Evolutionary conservation across 1,139 yeast genomes (phyloP).

Genomic region (Saccharomyces hybrid): DNA sequence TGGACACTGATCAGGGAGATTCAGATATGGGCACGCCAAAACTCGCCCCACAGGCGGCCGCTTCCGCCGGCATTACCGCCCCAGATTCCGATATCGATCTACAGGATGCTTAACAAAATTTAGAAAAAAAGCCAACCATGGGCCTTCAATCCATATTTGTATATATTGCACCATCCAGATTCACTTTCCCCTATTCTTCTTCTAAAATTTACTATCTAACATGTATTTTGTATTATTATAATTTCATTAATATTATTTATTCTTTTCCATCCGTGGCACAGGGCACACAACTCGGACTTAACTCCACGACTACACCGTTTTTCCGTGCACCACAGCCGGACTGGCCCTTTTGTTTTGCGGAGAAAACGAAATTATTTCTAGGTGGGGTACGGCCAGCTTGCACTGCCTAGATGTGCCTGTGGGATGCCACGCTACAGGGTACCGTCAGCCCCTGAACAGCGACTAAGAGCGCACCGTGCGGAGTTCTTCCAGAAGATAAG

Average conservation of each 20-base stretch:
- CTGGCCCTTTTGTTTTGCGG: not conserved
- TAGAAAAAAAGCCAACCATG: not conserved
- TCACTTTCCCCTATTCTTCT: not conserved
- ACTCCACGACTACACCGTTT: not conserved
- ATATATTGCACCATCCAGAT: not conserved
- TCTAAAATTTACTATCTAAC: not conserved
- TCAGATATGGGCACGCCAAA: not conserved
- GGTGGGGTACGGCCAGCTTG: not conserved
- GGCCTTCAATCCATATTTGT: too few relatives aligned
- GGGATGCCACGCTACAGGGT: not conserved
- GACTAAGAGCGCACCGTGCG: not conserved
- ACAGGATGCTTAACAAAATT: not conserved
- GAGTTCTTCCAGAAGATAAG: not conserved
- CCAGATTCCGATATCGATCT: not conserved
- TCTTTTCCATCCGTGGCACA: not conserved
- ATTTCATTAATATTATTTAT: not conserved
- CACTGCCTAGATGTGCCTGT: not conserved
- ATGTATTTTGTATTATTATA: not conserved
- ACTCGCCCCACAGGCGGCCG: not conserved
- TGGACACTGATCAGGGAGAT: constrained; percentile 12
- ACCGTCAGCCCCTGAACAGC: not conserved
- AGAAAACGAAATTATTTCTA: not conserved
- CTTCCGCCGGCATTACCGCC: not conserved
- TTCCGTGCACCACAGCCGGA: not conserved
- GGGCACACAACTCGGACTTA: not conserved